phyloP scores from a whole-genome alignment of 176 grass and related monocot species.

The Poa pratensis region DNA sequence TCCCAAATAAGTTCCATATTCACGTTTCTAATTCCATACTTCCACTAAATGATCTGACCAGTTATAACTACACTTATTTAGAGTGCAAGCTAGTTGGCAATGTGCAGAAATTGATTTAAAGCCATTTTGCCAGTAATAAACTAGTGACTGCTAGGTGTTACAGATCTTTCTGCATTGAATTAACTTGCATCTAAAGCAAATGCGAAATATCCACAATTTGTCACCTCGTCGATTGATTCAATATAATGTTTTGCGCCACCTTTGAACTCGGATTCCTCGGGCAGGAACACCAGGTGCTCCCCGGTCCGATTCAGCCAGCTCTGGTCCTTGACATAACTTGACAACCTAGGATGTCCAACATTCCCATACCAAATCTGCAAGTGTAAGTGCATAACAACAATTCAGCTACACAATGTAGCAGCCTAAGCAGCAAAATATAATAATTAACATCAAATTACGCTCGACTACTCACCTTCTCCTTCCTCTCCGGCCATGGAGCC shows the following conservation, averaged over 20 bases:
- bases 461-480: slow-evolving; percentile 58
- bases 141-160: not conserved
- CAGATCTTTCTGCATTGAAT: slow-evolving; percentile 21
- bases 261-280: slow-evolving; percentile 76
- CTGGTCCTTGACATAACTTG: slow-evolving; percentile 64
- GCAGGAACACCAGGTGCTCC: slow-evolving; percentile 69
- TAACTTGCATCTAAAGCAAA: slow-evolving; percentile 25
- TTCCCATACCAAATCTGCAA: slow-evolving; percentile 82
- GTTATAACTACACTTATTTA: not conserved
- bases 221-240: slow-evolving; percentile 84
- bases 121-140: not conserved
- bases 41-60: not conserved
- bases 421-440: slow-evolving; percentile 16
- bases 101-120: slow-evolving; percentile 23
- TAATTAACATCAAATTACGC: slow-evolving; percentile 12
- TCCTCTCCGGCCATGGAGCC: slow-evolving; percentile 75
- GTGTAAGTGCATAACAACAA: slow-evolving; percentile 27
- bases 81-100: not conserved
- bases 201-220: not conserved
- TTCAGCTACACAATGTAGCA: slow-evolving; percentile 14
- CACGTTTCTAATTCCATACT: not conserved
- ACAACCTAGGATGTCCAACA: slow-evolving; percentile 77
- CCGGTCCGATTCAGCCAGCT: slow-evolving; percentile 72
- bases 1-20: not conserved
- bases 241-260: slow-evolving; percentile 77